Evolutionary conservation across 139 green algal genomes (phyloP).

Genomic region (Chlamydomonas asymmetrica): DNA sequence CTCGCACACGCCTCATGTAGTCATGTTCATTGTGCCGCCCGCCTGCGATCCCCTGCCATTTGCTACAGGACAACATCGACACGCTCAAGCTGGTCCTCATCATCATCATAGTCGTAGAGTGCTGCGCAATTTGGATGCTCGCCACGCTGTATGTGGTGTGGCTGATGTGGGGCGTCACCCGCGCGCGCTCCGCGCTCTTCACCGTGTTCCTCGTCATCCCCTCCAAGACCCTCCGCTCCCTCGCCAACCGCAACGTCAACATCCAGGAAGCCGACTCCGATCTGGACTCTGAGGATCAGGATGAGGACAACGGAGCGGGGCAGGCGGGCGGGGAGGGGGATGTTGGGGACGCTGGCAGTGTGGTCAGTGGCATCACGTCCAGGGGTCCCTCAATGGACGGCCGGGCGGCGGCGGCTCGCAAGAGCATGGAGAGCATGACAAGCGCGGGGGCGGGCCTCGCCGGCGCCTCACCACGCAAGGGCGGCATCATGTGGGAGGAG

Average conservation of each 20-base stretch:
- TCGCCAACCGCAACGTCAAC: too few species aligned
- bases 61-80: slow-evolving; percentile 15
- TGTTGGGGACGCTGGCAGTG: background rate
- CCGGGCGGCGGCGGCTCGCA: too few species aligned
- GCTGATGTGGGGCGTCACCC: slow-evolving; percentile 22
- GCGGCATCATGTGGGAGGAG: too few species aligned
- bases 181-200: slow-evolving; percentile 35
- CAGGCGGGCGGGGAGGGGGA: background rate
- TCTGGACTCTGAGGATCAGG: slow-evolving; percentile 18
- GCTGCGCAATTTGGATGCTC: slow-evolving; percentile 15
- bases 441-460: too few species aligned
- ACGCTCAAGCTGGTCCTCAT: slow-evolving; percentile 34
- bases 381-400: too few species aligned
- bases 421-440: too few species aligned
- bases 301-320: background rate
- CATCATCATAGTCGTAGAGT: slow-evolving; percentile 40
- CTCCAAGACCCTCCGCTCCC: slow-evolving; percentile 32
- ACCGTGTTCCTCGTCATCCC: slow-evolving; percentile 48
- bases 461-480: too few species aligned
- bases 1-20: too few species aligned
- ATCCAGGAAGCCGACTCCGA: too few species aligned
- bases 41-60: too few species aligned
- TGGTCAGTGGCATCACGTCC: too few species aligned
- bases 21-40: too few species aligned
- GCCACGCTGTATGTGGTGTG: slow-evolving; percentile 17